Evolutionary conservation across 305 asterid genomes (phyloP).

Genomic region (Nicotiana rustica): DNA sequence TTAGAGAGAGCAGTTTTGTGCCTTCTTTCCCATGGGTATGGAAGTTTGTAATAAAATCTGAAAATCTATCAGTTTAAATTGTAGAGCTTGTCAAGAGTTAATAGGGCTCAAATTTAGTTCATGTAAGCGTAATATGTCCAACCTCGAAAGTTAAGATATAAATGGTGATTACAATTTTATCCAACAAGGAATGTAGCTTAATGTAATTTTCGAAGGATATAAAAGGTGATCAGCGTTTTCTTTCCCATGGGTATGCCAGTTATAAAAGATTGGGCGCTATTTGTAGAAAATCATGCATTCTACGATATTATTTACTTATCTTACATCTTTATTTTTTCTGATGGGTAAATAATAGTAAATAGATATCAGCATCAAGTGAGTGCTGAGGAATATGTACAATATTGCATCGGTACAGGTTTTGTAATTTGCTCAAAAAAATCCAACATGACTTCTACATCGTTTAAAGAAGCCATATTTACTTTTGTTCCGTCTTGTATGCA

Average conservation of each 20-base stretch:
- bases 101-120: neutral
- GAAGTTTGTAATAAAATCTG: neutral
- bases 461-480: neutral
- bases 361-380: too few relatives aligned
- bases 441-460: too few relatives aligned
- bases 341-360: too few relatives aligned
- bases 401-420: too few relatives aligned
- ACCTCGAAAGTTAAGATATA: neutral
- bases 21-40: conserved; percentile 24
- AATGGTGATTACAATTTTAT: neutral
- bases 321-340: neutral
- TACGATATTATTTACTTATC: conserved; percentile 17
- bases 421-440: too few relatives aligned
- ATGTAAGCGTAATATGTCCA: neutral
- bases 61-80: neutral
- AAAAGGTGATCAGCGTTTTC: conserved; percentile 9
- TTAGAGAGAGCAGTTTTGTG: conserved; percentile 7
- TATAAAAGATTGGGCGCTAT: neutral
- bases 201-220: neutral
- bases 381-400: too few relatives aligned
- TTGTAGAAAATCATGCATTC: conserved; percentile 13
- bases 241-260: neutral
- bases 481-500: conserved; percentile 11
- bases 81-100: neutral
- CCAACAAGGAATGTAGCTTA: neutral